Conservation (phyloP, 2,329 filamentous ascomycete species). For the Truncatella angustata region DNA sequence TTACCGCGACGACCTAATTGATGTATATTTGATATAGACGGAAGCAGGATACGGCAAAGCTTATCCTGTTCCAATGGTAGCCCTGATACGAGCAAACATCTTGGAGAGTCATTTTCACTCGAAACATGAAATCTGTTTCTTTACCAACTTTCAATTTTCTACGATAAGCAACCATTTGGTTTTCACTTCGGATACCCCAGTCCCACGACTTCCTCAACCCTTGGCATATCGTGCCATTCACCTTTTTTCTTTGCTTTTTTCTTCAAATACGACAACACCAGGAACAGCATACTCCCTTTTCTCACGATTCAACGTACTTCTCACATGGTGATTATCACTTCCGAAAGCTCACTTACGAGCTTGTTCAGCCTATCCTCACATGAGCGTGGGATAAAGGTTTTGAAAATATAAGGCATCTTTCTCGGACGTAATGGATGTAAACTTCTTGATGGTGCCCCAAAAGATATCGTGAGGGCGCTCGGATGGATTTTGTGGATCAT, state of each 20-base stretch:
- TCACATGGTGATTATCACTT: neutral
- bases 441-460: neutral
- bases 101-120: neutral
- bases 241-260: neutral
- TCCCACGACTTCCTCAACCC: slow-evolving; percentile 7
- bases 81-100: neutral
- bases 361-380: neutral
- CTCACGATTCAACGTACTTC: neutral
- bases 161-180: slow-evolving; percentile 3
- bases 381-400: slow-evolving; percentile 1
- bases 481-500: neutral
- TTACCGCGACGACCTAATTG: slow-evolving; percentile 1
- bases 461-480: no score
- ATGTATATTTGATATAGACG: slow-evolving; percentile 6
- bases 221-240: slow-evolving; percentile 1
- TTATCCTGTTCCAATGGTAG: neutral
- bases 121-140: neutral
- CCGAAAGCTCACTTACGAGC: neutral
- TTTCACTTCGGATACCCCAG: slow-evolving; percentile 7
- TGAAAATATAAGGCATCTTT: neutral
- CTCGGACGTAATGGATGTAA: neutral
- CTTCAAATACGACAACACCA: neutral
- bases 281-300: slow-evolving; percentile 1
- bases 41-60: neutral
- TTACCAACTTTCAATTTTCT: neutral